These are phyloP conservation scores for Kalaharituber pfeilii DNA, from an alignment of 2,329 filamentous ascomycete species.

Conservation along the genomic window DNA sequence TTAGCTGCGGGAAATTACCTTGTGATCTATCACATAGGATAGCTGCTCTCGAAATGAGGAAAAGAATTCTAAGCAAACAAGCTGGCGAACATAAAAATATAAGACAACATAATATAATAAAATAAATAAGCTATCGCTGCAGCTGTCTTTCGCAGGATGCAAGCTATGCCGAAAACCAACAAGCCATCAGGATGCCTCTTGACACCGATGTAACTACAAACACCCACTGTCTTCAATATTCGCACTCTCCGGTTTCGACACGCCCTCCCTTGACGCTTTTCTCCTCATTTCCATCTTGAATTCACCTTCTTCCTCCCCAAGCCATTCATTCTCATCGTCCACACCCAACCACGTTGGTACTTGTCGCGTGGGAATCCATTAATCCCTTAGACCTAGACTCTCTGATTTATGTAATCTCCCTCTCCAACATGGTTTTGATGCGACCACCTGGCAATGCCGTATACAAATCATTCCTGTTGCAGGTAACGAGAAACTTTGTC, in stretches of 20 bases:
- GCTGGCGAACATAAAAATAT: too few species aligned
- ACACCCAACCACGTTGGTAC: slow-evolving; percentile 38
- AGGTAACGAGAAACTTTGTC: slow-evolving; percentile 52
- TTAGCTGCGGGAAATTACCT: too few species aligned
- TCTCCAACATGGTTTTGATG: slow-evolving; percentile 58
- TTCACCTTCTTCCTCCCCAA: slow-evolving; percentile 59
- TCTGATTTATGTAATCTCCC: slow-evolving; percentile 63
- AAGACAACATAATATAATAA: too few species aligned
- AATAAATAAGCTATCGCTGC: too few species aligned
- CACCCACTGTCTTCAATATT: neutral
- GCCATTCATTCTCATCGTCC: slow-evolving; percentile 65
- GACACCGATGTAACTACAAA: too few species aligned
- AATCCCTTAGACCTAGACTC: slow-evolving; percentile 62
- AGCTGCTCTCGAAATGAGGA: too few species aligned
- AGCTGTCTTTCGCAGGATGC: too few species aligned
- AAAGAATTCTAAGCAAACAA: too few species aligned
- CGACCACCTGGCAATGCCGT: slow-evolving; percentile 67
- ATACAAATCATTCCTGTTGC: slow-evolving; percentile 92
- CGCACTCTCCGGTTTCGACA: slow-evolving; percentile 43
- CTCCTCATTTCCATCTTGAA: slow-evolving; percentile 71
- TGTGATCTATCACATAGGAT: too few species aligned
- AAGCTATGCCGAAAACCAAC: too few species aligned
- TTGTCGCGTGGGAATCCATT: slow-evolving; percentile 60
- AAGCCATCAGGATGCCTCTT: too few species aligned
- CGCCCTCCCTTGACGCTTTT: slow-evolving; percentile 65